phyloP scores from a whole-genome alignment of 2,329 filamentous ascomycete species.

The Penicillium nordicum region DNA sequence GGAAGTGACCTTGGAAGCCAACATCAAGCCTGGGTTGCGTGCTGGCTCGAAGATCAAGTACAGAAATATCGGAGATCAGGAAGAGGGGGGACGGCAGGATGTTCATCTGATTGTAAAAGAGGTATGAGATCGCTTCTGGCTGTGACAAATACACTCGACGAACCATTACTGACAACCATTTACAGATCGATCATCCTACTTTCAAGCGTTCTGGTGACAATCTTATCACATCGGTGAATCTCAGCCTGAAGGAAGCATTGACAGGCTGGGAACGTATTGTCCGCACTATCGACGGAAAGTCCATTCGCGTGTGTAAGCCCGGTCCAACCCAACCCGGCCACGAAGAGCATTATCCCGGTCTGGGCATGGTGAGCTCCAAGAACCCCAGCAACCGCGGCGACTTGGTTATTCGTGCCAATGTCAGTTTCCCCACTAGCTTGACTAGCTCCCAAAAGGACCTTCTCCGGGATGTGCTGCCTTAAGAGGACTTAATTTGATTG shows the following conservation, averaged over 20 bases:
- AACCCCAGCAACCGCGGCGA: conserved; percentile 80
- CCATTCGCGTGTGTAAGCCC: conserved; percentile 71
- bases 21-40: conserved; percentile 93
- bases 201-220: conserved; percentile 88
- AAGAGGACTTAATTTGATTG: conserved; percentile 13
- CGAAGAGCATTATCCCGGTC: conserved; percentile 73
- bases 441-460: conserved; percentile 74
- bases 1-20: conserved; percentile 88
- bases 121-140: conserved; percentile 53
- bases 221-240: conserved; percentile 70
- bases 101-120: conserved; percentile 92
- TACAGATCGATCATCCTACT: conserved; percentile 77
- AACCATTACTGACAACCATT: conserved; percentile 41
- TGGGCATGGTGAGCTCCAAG: conserved; percentile 96
- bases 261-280: conserved; percentile 93
- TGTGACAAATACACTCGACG: background rate
- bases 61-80: conserved; percentile 93
- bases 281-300: conserved; percentile 86
- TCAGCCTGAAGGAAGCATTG: conserved; percentile 88
- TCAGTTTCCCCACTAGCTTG: conserved; percentile 81
- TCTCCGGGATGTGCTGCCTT: conserved; percentile 71
- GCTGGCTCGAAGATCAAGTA: conserved; percentile 99
- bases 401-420: conserved; percentile 84
- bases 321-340: conserved; percentile 84
- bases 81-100: conserved; percentile 93